Conservation (phyloP, 106 monocot species). For the Dioscorea zingiberensis region DNA sequence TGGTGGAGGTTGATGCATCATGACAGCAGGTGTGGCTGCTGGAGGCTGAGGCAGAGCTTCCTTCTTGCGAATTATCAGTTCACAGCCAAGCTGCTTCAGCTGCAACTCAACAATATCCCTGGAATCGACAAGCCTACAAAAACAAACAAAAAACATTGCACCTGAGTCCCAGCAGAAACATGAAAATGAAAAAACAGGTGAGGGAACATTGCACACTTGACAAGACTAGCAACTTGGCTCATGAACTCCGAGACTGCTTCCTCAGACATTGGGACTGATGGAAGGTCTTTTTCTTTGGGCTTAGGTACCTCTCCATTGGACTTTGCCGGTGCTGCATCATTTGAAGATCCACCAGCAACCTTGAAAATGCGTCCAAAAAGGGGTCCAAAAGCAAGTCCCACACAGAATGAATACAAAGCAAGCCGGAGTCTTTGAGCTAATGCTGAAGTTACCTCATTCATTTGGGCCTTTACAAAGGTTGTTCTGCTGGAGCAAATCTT, state of each 20-base stretch:
- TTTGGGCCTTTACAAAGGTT: slow-evolving; percentile 12
- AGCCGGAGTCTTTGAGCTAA: slow-evolving; percentile 5
- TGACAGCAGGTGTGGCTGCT: slow-evolving; percentile 9
- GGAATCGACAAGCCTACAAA: slow-evolving; percentile 41
- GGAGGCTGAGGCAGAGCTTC: slow-evolving; percentile 33
- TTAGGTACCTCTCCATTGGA: neutral
- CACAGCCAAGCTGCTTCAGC: slow-evolving; percentile 41
- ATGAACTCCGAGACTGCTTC: slow-evolving; percentile 41
- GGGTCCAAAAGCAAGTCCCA: neutral
- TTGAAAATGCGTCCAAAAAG: slow-evolving; percentile 10
- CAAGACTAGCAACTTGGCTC: slow-evolving; percentile 37
- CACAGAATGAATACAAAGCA: neutral
- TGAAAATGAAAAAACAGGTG: neutral
- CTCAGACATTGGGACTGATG: slow-evolving; percentile 16
- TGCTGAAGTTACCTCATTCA: slow-evolving; percentile 24
- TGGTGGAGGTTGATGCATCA: slow-evolving; percentile 11
- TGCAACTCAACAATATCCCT: slow-evolving; percentile 39
- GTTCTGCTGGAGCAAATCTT: neutral
- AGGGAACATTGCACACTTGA: slow-evolving; percentile 24
- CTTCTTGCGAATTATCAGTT: slow-evolving; percentile 38
- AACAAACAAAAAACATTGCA: neutral
- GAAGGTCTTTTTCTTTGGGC: neutral
- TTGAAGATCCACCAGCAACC: slow-evolving; percentile 17
- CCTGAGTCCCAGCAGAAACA: neutral
- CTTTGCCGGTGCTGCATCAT: slow-evolving; percentile 4